A percentile compares a stretch with the other conserved stretches of the same genome.
Evolutionary conservation across 257 asterid genomes (phyloP).

Genomic region (Nicotiana undulata): DNA sequence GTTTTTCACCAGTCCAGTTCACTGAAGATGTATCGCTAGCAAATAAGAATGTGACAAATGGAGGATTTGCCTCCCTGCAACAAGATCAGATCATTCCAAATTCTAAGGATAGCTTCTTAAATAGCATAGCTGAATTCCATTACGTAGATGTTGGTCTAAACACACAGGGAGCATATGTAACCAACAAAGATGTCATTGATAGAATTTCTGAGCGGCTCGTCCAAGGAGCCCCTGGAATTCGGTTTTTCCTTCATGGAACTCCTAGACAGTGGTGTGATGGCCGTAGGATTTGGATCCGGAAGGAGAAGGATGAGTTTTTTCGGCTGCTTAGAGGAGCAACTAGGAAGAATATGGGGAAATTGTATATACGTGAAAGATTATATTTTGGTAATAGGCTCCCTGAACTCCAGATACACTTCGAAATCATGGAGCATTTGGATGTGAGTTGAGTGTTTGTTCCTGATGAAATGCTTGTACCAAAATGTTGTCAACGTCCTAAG

Average conservation of each 20-base stretch:
- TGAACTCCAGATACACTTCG: constrained; percentile 84
- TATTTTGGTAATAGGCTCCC: constrained; percentile 63
- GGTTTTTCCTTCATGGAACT: constrained; percentile 81
- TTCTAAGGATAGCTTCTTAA: constrained; percentile 55
- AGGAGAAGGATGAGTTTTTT: constrained; percentile 62
- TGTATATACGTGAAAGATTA: constrained; percentile 60
- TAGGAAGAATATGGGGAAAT: constrained; percentile 43
- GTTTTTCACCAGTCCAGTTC: constrained; percentile 31
- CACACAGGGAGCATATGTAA: constrained; percentile 71
- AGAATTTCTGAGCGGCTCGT: constrained; percentile 37
- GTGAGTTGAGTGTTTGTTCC: constrained; percentile 33
- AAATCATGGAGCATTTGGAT: constrained; percentile 67
- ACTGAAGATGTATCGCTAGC: constrained; percentile 15
- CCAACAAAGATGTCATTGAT: constrained; percentile 47
- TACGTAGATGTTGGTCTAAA: constrained; percentile 93
- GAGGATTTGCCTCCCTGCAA: constrained; percentile 16
- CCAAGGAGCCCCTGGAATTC: constrained; percentile 42
- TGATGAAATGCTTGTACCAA: neutral
- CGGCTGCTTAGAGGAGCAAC: constrained; percentile 60
- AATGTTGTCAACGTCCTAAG: neutral
- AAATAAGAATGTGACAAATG: constrained; percentile 23
- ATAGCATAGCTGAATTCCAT: constrained; percentile 77
- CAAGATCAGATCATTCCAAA: constrained; percentile 50
- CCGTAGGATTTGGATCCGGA: constrained; percentile 60
- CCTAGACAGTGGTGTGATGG: constrained; percentile 90